These are phyloP conservation scores for Colletotrichum lentis DNA, from an alignment of 2,329 filamentous ascomycete species.

Conservation along the genomic window DNA sequence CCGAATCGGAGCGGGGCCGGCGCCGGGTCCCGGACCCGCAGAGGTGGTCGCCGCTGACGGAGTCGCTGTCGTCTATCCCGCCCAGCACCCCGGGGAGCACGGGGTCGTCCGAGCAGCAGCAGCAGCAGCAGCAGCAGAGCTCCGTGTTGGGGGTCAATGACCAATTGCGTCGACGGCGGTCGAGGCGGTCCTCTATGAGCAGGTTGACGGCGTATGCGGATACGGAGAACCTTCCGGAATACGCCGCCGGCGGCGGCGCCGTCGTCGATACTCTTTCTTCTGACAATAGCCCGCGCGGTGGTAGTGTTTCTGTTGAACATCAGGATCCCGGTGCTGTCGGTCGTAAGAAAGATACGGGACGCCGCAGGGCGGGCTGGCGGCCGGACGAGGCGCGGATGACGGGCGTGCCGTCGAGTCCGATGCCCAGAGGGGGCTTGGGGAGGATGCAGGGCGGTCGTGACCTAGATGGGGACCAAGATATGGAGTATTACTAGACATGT, in stretches of 20 bases:
- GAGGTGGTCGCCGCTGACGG: not conserved
- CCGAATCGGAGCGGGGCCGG: not conserved
- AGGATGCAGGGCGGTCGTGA: too few relatives aligned
- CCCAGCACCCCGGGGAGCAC: not conserved
- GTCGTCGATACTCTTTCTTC: too few relatives aligned
- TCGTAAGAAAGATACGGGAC: too few relatives aligned
- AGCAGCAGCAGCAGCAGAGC: not conserved
- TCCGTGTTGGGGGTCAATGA: too few relatives aligned
- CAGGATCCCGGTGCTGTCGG: too few relatives aligned
- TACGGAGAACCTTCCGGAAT: too few relatives aligned
- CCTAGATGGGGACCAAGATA: not conserved
- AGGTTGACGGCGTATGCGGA: too few relatives aligned
- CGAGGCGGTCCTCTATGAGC: not conserved
- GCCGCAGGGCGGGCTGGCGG: not conserved
- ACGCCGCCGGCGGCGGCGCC: too few relatives aligned
- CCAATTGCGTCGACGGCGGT: too few relatives aligned
- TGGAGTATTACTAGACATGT: not conserved
- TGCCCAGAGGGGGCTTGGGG: fast-evolving
- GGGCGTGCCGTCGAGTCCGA: not conserved
- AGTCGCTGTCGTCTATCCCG: not conserved
- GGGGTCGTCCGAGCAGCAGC: not conserved
- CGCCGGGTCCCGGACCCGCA: not conserved
- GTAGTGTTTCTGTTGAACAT: too few relatives aligned
- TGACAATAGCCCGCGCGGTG: too few relatives aligned
- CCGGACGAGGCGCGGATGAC: not conserved